Conservation (phyloP, 1,284 basidiomycete species). For the Cutaneotrichosporon sp. region DNA sequence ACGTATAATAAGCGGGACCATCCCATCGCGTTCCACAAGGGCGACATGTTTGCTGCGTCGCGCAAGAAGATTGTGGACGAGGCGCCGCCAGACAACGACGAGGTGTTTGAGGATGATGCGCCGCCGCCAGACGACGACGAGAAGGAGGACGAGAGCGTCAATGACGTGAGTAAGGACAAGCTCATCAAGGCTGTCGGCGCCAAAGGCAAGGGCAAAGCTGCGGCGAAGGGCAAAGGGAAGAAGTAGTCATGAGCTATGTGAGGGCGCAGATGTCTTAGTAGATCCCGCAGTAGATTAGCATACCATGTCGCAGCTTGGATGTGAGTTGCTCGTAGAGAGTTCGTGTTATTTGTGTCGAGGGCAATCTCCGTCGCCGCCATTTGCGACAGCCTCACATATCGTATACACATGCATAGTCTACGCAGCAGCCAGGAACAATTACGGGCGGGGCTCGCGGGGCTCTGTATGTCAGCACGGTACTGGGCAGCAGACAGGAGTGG, state of each 20-base stretch:
- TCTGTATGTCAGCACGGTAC: constrained; percentile 18
- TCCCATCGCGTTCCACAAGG: constrained; percentile 87
- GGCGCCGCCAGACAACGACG: constrained; percentile 80
- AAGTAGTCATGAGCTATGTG: too few species aligned
- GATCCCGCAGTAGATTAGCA: too few species aligned
- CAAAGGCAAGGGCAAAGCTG: constrained; percentile 24
- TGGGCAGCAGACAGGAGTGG: too few species aligned
- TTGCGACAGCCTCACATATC: too few species aligned
- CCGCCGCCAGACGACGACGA: constrained; percentile 46
- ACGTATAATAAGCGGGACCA: constrained; percentile 86
- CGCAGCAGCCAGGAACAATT: constrained; percentile 2
- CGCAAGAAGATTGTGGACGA: constrained; percentile 63
- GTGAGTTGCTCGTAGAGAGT: too few species aligned
- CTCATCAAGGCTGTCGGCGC: constrained; percentile 54
- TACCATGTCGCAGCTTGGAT: neutral
- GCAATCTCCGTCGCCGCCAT: too few species aligned
- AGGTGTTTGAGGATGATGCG: constrained; percentile 60
- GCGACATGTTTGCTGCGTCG: constrained; percentile 65
- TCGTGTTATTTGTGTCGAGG: too few species aligned
- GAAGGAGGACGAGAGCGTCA: constrained; percentile 45
- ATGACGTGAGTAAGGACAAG: constrained; percentile 54
- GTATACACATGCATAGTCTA: constrained; percentile 5
- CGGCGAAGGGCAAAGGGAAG: constrained; percentile 13
- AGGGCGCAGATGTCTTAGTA: too few species aligned
- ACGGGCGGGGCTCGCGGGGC: constrained; percentile 32